Percentiles rank a stretch among this genome's conserved stretches.
phyloP scores from a whole-genome alignment of 2,329 filamentous ascomycete species.

The Verticillium klebahnii region DNA sequence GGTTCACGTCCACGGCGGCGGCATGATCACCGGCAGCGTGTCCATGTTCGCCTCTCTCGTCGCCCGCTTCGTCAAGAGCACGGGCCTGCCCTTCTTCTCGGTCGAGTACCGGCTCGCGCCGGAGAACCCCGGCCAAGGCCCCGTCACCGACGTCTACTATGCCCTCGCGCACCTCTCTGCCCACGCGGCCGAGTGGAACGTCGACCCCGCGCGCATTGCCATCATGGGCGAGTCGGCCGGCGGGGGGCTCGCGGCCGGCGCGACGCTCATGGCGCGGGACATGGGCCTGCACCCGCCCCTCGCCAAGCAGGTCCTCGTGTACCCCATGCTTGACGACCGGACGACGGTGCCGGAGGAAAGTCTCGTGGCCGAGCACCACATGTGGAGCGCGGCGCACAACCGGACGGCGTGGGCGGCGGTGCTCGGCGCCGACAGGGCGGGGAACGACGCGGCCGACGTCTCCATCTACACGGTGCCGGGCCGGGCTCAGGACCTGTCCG shows the following conservation, averaged over 20 bases:
- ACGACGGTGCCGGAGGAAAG: conserved; percentile 3
- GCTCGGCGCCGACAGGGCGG: not conserved
- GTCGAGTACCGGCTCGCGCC: conserved; percentile 38
- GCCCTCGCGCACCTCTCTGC: conserved; percentile 18
- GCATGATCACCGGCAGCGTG: conserved; percentile 26
- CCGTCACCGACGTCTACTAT: conserved; percentile 29
- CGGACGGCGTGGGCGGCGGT: conserved; percentile 1
- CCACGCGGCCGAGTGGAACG: conserved; percentile 15
- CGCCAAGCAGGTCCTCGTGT: conserved; percentile 26
- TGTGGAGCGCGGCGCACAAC: conserved; percentile 2
- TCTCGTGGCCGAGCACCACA: not conserved
- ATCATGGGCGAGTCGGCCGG: conserved; percentile 18
- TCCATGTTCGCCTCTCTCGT: conserved; percentile 18
- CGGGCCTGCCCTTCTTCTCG: conserved; percentile 27
- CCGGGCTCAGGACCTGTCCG: conserved; percentile 13
- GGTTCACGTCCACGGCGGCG: conserved; percentile 35
- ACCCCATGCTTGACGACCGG: conserved; percentile 29
- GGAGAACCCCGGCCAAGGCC: conserved; percentile 29
- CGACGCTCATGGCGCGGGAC: conserved; percentile 34
- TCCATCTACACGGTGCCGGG: conserved; percentile 17
- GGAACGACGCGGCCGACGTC: conserved; percentile 4
- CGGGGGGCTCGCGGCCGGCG: conserved; percentile 14
- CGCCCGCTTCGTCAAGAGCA: conserved; percentile 16
- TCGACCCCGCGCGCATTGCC: conserved; percentile 15
- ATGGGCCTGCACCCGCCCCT: conserved; percentile 16